Percentiles rank a stretch among this genome's conserved stretches.
phyloP scores from a whole-genome alignment of 2,329 filamentous ascomycete species.

The Neocucurbitaria cava region DNA sequence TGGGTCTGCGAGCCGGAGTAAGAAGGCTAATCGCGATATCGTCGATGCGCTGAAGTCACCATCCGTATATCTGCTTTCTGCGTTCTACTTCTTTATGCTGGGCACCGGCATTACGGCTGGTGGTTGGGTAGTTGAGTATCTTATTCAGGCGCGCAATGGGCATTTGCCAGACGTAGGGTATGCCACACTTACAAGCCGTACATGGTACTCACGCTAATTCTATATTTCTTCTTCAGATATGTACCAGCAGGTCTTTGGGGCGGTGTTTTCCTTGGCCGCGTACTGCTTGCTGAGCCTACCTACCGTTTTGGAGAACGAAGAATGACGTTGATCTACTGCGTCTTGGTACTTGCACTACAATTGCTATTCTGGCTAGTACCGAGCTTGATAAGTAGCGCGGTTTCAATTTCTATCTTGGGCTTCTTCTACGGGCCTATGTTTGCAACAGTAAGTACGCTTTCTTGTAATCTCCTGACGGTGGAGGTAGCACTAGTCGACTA shows the following conservation, averaged over 20 bases:
- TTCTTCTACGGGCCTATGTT: slow-evolving; percentile 67
- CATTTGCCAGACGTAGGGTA: slow-evolving; percentile 62
- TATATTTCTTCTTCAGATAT: slow-evolving; percentile 47
- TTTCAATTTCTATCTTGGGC: slow-evolving; percentile 62
- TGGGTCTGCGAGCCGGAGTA: slow-evolving; percentile 25
- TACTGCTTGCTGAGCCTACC: slow-evolving; percentile 66
- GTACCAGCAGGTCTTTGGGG: slow-evolving; percentile 68
- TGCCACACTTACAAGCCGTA: too few relatives aligned
- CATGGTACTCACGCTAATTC: too few relatives aligned
- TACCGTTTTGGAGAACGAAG: slow-evolving; percentile 64
- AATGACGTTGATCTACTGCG: slow-evolving; percentile 64
- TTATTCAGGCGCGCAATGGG: slow-evolving; percentile 66
- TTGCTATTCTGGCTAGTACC: slow-evolving; percentile 35
- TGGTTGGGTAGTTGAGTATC: slow-evolving; percentile 71
- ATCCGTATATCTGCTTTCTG: slow-evolving; percentile 64
- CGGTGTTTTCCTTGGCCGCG: slow-evolving; percentile 63
- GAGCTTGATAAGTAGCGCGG: slow-evolving; percentile 53
- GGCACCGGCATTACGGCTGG: slow-evolving; percentile 63
- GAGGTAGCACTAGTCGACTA: too few relatives aligned
- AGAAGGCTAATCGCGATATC: slow-evolving; percentile 53
- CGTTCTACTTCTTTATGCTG: slow-evolving; percentile 71
- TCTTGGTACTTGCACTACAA: slow-evolving; percentile 56
- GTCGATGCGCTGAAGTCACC: slow-evolving; percentile 54
- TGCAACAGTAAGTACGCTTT: slow-evolving; percentile 53
- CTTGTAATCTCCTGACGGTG: not conserved